Conservation (phyloP, 306 rosid species). For the Lablab purpureus region DNA sequence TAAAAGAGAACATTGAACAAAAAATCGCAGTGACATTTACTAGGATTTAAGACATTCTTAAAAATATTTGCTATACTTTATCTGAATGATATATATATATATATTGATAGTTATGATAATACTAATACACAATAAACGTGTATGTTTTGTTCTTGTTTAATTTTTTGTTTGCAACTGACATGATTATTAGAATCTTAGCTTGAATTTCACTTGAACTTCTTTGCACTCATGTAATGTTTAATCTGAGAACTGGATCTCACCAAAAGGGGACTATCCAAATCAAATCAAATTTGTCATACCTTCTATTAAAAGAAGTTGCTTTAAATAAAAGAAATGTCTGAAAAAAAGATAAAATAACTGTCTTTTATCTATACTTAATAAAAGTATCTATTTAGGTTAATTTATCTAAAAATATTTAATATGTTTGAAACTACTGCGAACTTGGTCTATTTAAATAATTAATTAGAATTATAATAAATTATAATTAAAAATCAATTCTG, state of each 20-base stretch:
- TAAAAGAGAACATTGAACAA: neutral
- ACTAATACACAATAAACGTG: neutral
- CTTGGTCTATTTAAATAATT: no score
- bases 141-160: neutral
- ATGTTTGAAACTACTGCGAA: no score
- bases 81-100: neutral
- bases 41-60: neutral
- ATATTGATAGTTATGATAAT: neutral
- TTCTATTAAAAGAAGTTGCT: neutral
- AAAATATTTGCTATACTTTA: neutral
- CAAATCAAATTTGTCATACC: neutral
- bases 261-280: neutral
- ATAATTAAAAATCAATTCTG: no score
- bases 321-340: neutral
- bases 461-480: no score
- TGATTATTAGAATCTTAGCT: neutral
- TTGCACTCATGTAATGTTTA: neutral
- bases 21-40: no score
- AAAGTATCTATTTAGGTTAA: no score
- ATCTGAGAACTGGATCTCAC: neutral
- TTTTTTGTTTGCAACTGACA: neutral
- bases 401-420: no score
- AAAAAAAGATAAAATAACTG: neutral
- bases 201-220: neutral
- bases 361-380: neutral